Conservation (phyloP, 352 stramenopile genomes). For the Phytophthora tubulina region DNA sequence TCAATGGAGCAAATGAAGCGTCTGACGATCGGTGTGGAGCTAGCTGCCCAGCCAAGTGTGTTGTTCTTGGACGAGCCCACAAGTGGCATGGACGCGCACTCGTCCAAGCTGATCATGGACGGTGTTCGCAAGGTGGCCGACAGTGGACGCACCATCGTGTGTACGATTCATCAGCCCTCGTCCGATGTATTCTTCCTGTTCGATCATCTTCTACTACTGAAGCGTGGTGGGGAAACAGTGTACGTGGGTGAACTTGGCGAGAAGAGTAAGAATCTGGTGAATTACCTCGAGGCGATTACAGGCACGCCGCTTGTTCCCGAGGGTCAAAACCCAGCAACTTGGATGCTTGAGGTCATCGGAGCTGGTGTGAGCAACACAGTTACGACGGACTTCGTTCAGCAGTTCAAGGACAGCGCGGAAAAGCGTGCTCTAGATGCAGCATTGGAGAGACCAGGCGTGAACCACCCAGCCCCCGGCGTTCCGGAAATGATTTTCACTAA, state of each 20-base stretch:
- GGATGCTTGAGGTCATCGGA: conserved; percentile 23
- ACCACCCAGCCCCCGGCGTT: conserved; percentile 1
- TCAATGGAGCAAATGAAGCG: conserved; percentile 18
- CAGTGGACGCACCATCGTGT: conserved; percentile 13
- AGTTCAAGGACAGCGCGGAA: conserved; percentile 22
- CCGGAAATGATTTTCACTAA: conserved; percentile 19
- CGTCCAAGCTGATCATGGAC: conserved; percentile 18
- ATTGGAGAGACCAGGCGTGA: conserved; percentile 13
- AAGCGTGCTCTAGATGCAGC: conserved; percentile 9
- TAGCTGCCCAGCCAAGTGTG: conserved; percentile 12
- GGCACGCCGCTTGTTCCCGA: conserved; percentile 9
- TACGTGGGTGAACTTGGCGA: conserved; percentile 16
- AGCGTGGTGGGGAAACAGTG: conserved; percentile 13
- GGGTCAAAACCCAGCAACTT: conserved; percentile 19
- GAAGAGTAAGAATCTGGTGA: conserved; percentile 4
- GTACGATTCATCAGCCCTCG: conserved; percentile 14
- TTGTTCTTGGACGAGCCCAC: conserved; percentile 10
- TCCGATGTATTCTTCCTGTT: conserved; percentile 19
- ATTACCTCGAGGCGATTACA: conserved; percentile 16
- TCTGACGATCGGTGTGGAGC: conserved; percentile 7
- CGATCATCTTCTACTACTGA: conserved; percentile 6
- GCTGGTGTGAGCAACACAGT: conserved; percentile 4
- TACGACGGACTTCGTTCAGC: conserved; percentile 22
- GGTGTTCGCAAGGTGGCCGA: conserved; percentile 15
- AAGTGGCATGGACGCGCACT: conserved; percentile 9